Evolutionary conservation across 2,329 filamentous ascomycete species (phyloP).

Genomic region (Diaporthe eres): DNA sequence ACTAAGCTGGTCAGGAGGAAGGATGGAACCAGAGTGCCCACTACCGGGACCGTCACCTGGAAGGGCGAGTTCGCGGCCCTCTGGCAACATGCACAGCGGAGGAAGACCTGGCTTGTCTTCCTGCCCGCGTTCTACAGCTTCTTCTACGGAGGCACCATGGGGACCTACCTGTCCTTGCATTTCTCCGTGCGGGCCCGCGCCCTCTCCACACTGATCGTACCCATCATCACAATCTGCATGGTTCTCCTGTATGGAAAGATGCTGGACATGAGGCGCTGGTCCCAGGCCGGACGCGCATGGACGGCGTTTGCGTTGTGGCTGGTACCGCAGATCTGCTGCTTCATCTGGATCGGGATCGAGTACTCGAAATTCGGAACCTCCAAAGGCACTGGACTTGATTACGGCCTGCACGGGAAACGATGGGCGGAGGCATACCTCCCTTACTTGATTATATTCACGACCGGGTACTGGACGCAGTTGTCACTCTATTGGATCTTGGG

Average conservation of each 20-base stretch:
- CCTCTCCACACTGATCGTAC: slow-evolving; percentile 46
- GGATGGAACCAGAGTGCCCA: slow-evolving; percentile 46
- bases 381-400: slow-evolving; percentile 30
- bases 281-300: slow-evolving; percentile 48
- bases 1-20: slow-evolving; percentile 47
- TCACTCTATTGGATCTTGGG: slow-evolving; percentile 55
- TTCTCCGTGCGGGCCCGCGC: slow-evolving; percentile 52
- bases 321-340: slow-evolving; percentile 48
- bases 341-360: slow-evolving; percentile 50
- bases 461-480: slow-evolving; percentile 41
- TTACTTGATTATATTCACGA: slow-evolving; percentile 42
- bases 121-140: slow-evolving; percentile 55
- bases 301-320: slow-evolving; percentile 49
- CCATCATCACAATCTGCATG: slow-evolving; percentile 49
- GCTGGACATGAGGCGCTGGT: slow-evolving; percentile 45
- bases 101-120: slow-evolving; percentile 51
- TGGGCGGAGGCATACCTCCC: slow-evolving; percentile 42
- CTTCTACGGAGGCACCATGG: slow-evolving; percentile 55
- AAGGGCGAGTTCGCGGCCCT: slow-evolving; percentile 46
- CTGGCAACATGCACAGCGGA: slow-evolving; percentile 44
- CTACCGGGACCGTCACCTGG: slow-evolving; percentile 42
- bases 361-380: slow-evolving; percentile 33
- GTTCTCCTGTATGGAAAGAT: slow-evolving; percentile 43
- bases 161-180: slow-evolving; percentile 52
- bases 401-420: slow-evolving; percentile 29